Evolutionary conservation across 306 rosid species (phyloP).

Genomic region (Sindora glabra): DNA sequence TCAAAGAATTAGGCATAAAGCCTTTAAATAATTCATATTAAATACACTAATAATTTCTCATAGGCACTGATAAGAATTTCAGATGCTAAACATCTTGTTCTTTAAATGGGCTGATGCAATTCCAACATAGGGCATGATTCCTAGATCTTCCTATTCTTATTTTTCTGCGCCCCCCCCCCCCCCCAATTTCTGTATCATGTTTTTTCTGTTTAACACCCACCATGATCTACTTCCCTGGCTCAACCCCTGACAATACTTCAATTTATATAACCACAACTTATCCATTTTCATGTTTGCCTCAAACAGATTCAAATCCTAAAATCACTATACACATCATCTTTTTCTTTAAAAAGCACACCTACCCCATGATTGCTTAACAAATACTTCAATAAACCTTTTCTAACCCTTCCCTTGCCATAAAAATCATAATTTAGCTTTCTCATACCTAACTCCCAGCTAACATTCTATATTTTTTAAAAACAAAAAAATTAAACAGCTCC

Average conservation of each 20-base stretch:
- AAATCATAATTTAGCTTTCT: neutral
- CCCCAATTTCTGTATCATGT: neutral
- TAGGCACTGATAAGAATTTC: neutral
- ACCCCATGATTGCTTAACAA: neutral
- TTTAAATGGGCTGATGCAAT: neutral
- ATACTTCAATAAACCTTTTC: neutral
- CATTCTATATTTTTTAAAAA: conserved; percentile 1
- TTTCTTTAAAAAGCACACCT: neutral
- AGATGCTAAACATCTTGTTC: neutral
- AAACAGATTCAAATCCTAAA: neutral
- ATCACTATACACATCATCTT: neutral
- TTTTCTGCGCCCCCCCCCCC: no score
- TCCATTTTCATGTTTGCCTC: neutral
- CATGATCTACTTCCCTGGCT: neutral
- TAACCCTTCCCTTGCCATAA: neutral
- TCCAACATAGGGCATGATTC: neutral
- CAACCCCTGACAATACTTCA: neutral
- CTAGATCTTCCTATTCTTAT: neutral
- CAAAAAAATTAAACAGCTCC: no score
- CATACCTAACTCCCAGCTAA: neutral
- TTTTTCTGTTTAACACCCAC: neutral
- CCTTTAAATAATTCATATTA: neutral
- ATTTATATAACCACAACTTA: neutral
- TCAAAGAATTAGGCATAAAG: neutral
- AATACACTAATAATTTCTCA: neutral